phyloP scores from a whole-genome alignment of 305 asterid genomes.

The Fraxinus platypoda region DNA sequence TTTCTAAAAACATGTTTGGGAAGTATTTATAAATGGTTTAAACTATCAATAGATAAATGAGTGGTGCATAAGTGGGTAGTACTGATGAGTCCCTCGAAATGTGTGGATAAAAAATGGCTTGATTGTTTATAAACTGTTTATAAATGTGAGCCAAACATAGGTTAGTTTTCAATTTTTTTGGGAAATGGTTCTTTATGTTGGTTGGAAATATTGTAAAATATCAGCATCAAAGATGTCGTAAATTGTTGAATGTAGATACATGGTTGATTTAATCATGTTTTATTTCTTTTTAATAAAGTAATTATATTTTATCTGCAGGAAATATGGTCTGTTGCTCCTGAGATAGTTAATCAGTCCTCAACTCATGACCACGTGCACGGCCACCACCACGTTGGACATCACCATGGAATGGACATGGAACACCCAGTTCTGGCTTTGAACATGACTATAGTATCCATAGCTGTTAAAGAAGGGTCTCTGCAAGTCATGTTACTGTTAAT shows the following conservation, averaged over 20 bases:
- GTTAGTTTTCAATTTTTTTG: background rate
- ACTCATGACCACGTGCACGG: slow-evolving; percentile 46
- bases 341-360: slow-evolving; percentile 52
- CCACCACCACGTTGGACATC: slow-evolving; percentile 54
- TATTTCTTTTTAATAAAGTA: background rate
- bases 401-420: slow-evolving; percentile 87
- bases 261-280: slow-evolving; percentile 3
- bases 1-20: background rate
- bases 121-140: background rate
- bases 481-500: slow-evolving; percentile 20
- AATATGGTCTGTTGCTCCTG: slow-evolving; percentile 61
- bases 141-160: background rate
- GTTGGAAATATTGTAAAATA: slow-evolving; percentile 3
- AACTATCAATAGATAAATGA: background rate
- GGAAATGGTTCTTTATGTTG: background rate
- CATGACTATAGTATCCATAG: slow-evolving; percentile 75
- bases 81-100: background rate
- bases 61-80: background rate
- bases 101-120: background rate
- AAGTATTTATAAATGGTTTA: background rate
- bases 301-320: slow-evolving; percentile 46
- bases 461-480: slow-evolving; percentile 88
- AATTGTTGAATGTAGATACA: background rate
- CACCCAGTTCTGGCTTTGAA: slow-evolving; percentile 88
- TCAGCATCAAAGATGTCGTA: background rate